Percentiles rank a stretch among this genome's conserved stretches.
phyloP scores from a whole-genome alignment of 1,284 basidiomycete genomes.

The Cryptococcus deneoformans region DNA sequence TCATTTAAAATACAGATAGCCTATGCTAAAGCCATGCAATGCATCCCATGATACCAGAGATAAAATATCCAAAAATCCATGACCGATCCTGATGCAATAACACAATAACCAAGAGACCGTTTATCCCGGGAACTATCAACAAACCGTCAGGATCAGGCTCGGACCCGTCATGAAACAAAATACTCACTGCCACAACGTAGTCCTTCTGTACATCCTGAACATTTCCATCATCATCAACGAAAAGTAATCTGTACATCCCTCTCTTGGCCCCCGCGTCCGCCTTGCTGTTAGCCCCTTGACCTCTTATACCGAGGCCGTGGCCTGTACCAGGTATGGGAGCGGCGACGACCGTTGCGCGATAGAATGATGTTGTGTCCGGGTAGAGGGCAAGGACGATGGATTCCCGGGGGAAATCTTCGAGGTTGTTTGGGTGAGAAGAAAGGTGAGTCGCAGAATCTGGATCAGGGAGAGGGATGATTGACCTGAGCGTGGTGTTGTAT shows the following conservation, averaged over 20 bases:
- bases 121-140: too few species aligned
- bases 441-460: conserved; percentile 32
- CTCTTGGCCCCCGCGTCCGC: conserved; percentile 28
- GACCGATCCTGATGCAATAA: too few species aligned
- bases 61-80: too few species aligned
- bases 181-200: conserved; percentile 43
- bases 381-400: conserved; percentile 52
- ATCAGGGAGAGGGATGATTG: conserved; percentile 53
- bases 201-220: conserved; percentile 37
- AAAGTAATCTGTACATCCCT: conserved; percentile 39
- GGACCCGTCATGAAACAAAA: background rate
- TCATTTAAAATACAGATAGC: too few species aligned
- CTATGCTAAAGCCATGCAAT: too few species aligned
- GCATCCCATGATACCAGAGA: too few species aligned
- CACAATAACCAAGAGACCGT: too few species aligned
- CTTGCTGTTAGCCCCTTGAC: conserved; percentile 10
- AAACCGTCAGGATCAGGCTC: too few species aligned
- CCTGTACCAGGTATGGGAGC: conserved; percentile 34
- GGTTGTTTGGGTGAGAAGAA: conserved; percentile 45
- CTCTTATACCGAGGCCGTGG: conserved; percentile 21
- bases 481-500: conserved; percentile 51
- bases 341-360: conserved; percentile 49
- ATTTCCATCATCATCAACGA: conserved; percentile 47
- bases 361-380: conserved; percentile 55
- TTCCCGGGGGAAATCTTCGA: conserved; percentile 44